Percentiles rank a stretch among this genome's conserved stretches.
Conservation (phyloP, 352 stramenopile species). For the Phytophthora cactorum region DNA sequence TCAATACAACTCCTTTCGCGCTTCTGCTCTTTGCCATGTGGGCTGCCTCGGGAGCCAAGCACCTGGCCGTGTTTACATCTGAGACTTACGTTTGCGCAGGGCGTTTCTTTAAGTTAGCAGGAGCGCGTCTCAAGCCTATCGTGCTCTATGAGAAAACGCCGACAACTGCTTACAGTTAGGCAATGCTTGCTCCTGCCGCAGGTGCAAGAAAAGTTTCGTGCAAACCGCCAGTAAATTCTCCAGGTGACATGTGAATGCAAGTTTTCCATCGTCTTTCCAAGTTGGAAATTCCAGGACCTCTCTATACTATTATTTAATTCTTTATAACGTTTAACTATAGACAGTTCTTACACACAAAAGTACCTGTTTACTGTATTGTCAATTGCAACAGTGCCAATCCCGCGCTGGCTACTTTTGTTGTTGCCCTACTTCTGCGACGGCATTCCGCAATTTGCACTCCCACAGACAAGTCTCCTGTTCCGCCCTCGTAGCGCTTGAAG, state of each 20-base stretch:
- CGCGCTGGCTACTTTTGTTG: conserved; percentile 28
- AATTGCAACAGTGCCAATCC: not conserved
- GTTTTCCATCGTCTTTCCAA: not conserved
- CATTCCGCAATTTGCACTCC: conserved; percentile 39
- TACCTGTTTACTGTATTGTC: not conserved
- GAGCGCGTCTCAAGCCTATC: conserved; percentile 3
- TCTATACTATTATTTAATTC: not conserved
- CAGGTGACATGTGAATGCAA: conserved; percentile 16
- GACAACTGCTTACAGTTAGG: conserved; percentile 16
- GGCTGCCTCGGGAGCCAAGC: no score
- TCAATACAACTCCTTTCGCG: not conserved
- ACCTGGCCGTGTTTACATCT: not conserved
- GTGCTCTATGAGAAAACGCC: conserved; percentile 12
- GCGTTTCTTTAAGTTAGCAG: not conserved
- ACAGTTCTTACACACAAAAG: not conserved
- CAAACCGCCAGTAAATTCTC: conserved; percentile 34
- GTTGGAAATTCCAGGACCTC: not conserved
- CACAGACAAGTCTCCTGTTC: conserved; percentile 17
- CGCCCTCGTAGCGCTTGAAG: conserved; percentile 13
- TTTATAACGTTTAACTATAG: not conserved
- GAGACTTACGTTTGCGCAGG: not conserved
- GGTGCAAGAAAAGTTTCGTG: not conserved
- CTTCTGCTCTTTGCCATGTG: not conserved
- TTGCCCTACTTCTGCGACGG: conserved; percentile 12
- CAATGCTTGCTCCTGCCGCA: conserved; percentile 12